Conservation (phyloP, 345 rosid species). For the Heritiera fomes region DNA sequence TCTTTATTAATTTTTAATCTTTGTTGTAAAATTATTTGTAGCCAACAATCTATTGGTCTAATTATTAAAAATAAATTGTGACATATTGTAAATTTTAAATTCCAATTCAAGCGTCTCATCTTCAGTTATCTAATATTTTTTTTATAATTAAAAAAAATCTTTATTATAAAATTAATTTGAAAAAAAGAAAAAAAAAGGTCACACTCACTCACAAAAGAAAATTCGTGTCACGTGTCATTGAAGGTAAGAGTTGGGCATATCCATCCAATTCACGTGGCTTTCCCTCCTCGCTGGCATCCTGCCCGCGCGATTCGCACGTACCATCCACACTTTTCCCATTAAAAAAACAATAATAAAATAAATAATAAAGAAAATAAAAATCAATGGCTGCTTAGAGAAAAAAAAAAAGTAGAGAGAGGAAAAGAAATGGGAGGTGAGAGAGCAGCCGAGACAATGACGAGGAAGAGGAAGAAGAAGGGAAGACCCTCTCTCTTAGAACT, state of each 20-base stretch:
- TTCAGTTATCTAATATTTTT: no score
- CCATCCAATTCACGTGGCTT: conserved; percentile 31
- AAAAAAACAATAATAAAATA: background rate
- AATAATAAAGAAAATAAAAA: conserved; percentile 24
- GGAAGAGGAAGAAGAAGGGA: conserved; percentile 85
- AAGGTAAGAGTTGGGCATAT: background rate
- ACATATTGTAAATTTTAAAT: no score
- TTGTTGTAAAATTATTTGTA: no score
- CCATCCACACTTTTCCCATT: background rate
- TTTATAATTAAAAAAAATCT: no score
- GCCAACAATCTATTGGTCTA: no score
- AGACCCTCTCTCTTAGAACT: conserved; percentile 94
- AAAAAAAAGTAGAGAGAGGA: conserved; percentile 19
- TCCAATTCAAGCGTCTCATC: no score
- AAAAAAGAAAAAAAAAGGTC: no score
- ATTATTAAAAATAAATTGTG: no score
- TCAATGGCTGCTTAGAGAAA: conserved; percentile 33
- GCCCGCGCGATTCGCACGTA: conserved; percentile 27
- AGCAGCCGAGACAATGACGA: conserved; percentile 53
- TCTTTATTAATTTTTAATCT: no score
- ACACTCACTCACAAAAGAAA: background rate
- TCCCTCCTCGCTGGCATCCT: conserved; percentile 20
- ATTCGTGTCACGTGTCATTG: background rate
- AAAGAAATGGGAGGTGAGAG: conserved; percentile 48
- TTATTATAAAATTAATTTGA: background rate